Evolutionary conservation across 352 stramenopile species (phyloP), one percentile per base, ranked within the genome.

Genomic region (Pythium biforme): DNA sequence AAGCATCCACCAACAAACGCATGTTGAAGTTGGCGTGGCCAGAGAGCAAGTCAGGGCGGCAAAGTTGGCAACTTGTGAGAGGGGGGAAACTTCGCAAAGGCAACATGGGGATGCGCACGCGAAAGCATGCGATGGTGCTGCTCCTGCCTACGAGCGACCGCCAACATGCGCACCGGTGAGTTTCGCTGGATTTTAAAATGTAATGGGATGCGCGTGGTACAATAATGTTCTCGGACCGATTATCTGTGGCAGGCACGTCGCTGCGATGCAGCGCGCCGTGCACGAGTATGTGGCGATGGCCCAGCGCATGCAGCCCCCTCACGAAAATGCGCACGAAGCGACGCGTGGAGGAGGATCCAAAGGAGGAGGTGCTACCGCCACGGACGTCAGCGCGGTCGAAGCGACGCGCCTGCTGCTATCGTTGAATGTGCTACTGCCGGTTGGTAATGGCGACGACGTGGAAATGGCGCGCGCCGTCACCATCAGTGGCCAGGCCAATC

Each of bases 21-120:
- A 72, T 53, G 64, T 72, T 72, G 64, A 72, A 72, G 64, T 72
- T 72, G 59, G n/a, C 23, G 39, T 56, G 27, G 45, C n/a, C 26
- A 47, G 55, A 27, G 12, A 29, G 20, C 22, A 23, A n/a, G n/a
- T n/a, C n/a, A n/a, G n/a, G n/a, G n/a, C n/a, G n/a, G n/a, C n/a
- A n/a, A n/a, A n/a, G n/a, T n/a, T n/a, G n/a, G n/a, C n/a, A n/a
- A n/a, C n/a, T n/a, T n/a, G n/a, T n/a, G n/a, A n/a, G n/a, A n/a
- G n/a, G 5, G 15, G 23, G 51, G 39, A 59, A 59, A 37, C 52
- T 25, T 39, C n/a, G n/a, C n/a, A n/a, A 15, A n/a, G 40, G 8
- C 27, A 60, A 34, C 17, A 61, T 40, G 34, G 53, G 46, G 45
- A 63, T 68, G 54, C 46, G 43, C 11, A n/a, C n/a, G n/a, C n/a